These are phyloP conservation scores for Rhizophagus clarus DNA, from an alignment of 192 early-diverging fungal species.

Conservation along the genomic window DNA sequence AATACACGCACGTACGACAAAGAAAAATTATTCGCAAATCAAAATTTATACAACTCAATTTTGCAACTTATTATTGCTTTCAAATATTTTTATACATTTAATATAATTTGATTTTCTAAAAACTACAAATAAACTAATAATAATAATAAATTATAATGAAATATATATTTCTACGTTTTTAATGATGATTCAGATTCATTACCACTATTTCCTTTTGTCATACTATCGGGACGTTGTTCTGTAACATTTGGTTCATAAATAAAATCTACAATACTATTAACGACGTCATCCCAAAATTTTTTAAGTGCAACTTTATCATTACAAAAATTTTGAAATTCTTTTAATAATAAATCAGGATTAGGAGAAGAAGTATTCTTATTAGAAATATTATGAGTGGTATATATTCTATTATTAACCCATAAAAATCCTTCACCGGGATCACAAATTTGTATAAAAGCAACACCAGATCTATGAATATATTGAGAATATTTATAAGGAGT, in stretches of 20 bases:
- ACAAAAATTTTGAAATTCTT: conserved; percentile 66
- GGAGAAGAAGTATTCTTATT: conserved; percentile 37
- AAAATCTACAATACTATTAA: conserved; percentile 19
- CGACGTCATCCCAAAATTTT: conserved; percentile 65
- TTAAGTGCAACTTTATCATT: conserved; percentile 54
- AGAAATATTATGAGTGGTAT: conserved; percentile 52
- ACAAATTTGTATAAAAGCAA: conserved; percentile 90
- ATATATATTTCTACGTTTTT: too few species aligned
- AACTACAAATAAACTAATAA: too few species aligned
- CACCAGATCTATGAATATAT: conserved; percentile 87
- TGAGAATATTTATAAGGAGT: conserved; percentile 80
- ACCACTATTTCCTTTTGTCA: too few species aligned
- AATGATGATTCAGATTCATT: too few species aligned
- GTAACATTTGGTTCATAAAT: background rate
- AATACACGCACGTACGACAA: too few species aligned
- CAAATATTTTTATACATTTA: too few species aligned
- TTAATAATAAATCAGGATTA: conserved; percentile 61
- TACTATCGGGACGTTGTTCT: too few species aligned
- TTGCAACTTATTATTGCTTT: too few species aligned
- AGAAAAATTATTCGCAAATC: too few species aligned
- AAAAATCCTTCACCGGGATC: conserved; percentile 73
- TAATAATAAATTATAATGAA: too few species aligned
- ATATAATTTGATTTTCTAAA: too few species aligned
- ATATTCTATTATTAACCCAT: conserved; percentile 88
- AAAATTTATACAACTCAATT: too few species aligned